Evolutionary conservation across 2,329 filamentous ascomycete genomes (phyloP), one percentile per base, ranked within the genome.

Genomic region (Monosporascus ibericus): DNA sequence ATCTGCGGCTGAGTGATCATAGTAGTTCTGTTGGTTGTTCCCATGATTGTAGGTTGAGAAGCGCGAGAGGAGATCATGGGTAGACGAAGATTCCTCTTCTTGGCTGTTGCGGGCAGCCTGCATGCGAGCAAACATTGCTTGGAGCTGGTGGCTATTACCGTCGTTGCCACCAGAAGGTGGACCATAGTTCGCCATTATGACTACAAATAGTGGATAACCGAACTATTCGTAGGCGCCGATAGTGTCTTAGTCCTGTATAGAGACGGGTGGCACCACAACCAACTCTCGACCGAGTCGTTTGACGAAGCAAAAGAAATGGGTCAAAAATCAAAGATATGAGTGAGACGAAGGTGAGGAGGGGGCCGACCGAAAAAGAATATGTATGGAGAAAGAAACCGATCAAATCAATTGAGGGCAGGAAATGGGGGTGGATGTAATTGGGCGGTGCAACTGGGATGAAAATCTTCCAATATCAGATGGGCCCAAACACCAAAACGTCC

Each of bases 41-140:
- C 60, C 56, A 49, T 67, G 66, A 51, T 67, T 67, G 53, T 63
- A 64, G 18, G 59, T 58, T 48, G 57, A 57, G 48, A 65, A 68
- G 40, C 66, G 64, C 17, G 68, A 66, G 36, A 68, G 57, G 5
- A 68, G 51, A 30, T 70, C 65, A 52, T 66, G 58, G n/a, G 60
- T 48, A 37, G 58, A 63, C 57, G 55, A 57, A 57, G 55, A 58
- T 54, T 61, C 65, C 57, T 54, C 56, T 40, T 50, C 51, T 60
- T 62, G 61, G 49, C 53, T 58, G 52, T 58, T 62, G 30, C 61
- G 61, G 30, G 61, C 60, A 51, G 58, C 59, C 48, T 67, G 63
- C 53, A 68, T 54, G 55, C 65, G 74, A 55, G 70, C 72, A 48
- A 74, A 68, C 51, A 76, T 70, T 15, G 72, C 68, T 54, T 74